A percentile compares a stretch with the other conserved stretches of the same genome.
Conservation (phyloP, 331 rosid species). For the Acacia pycnantha region DNA sequence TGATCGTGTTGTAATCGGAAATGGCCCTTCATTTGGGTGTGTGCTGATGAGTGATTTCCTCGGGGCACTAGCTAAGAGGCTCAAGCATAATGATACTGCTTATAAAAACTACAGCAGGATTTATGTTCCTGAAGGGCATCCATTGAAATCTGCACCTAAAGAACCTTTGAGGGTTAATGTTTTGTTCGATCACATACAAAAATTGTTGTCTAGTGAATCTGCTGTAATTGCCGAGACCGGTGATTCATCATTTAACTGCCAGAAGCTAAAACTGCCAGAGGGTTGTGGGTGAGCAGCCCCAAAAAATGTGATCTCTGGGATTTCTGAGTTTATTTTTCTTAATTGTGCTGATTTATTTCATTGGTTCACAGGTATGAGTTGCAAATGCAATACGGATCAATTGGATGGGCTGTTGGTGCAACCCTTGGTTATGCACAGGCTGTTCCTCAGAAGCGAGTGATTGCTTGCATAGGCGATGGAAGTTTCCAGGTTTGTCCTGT, state of each 20-base stretch:
- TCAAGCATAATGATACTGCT: conserved; percentile 33
- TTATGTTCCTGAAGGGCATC: conserved; percentile 46
- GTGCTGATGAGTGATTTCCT: conserved; percentile 57
- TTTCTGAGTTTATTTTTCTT: background rate
- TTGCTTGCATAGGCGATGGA: conserved; percentile 53
- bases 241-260: conserved; percentile 65
- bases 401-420: background rate
- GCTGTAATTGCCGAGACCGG: conserved; percentile 58
- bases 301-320: background rate
- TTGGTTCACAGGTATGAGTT: conserved; percentile 32
- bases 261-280: conserved; percentile 49
- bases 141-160: conserved; percentile 35
- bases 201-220: conserved; percentile 41
- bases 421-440: background rate
- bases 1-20: conserved; percentile 39
- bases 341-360: background rate
- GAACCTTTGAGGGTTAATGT: conserved; percentile 55
- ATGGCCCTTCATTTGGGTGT: conserved; percentile 54
- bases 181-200: conserved; percentile 45
- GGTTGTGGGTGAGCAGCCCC: conserved; percentile 48
- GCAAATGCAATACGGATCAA: background rate
- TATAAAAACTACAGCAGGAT: conserved; percentile 41
- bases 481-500: conserved; percentile 50
- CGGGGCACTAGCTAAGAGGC: conserved; percentile 27
- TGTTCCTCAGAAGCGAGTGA: background rate